phyloP scores from a whole-genome alignment of 129 eudicot species.

The Helianthus tuberosus region DNA sequence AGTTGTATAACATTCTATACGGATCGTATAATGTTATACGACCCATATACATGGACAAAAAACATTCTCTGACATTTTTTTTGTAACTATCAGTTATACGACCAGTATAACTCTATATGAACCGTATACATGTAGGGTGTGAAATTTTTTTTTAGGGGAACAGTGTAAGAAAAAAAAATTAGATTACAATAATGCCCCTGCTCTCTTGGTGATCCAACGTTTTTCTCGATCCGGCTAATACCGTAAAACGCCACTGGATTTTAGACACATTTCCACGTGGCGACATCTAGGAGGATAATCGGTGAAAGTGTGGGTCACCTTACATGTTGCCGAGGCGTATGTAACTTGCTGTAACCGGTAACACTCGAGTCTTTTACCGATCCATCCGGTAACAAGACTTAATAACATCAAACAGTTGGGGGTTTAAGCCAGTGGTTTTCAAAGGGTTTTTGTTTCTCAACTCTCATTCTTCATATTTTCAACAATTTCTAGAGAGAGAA shows the following conservation, averaged over 20 bases:
- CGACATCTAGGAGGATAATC: slow-evolving; percentile 31
- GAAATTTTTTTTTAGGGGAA: no score
- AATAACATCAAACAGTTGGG: slow-evolving; percentile 64
- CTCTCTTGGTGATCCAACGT: slow-evolving; percentile 70
- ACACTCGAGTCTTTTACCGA: slow-evolving; percentile 43
- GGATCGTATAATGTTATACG: no score
- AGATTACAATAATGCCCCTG: slow-evolving; percentile 17
- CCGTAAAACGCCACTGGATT: slow-evolving; percentile 50
- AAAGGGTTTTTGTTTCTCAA: slow-evolving; percentile 67
- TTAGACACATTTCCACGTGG: slow-evolving; percentile 50
- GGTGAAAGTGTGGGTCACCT: slow-evolving; percentile 54
- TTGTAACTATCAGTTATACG: no score
- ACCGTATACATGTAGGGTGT: no score
- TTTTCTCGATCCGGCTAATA: slow-evolving; percentile 62
- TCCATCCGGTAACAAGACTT: slow-evolving; percentile 58
- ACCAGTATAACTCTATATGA: no score
- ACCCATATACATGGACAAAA: no score
- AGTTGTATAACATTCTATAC: no score
- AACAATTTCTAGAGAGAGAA: slow-evolving; percentile 27
- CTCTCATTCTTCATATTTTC: slow-evolving; percentile 22
- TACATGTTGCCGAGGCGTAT: slow-evolving; percentile 45
- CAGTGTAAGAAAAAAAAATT: no score
- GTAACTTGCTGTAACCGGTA: slow-evolving; percentile 62
- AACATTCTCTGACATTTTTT: no score
- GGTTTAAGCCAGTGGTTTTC: slow-evolving; percentile 85